Conservation (phyloP, 1,284 basidiomycete species). For the Trichosporon sp. region DNA sequence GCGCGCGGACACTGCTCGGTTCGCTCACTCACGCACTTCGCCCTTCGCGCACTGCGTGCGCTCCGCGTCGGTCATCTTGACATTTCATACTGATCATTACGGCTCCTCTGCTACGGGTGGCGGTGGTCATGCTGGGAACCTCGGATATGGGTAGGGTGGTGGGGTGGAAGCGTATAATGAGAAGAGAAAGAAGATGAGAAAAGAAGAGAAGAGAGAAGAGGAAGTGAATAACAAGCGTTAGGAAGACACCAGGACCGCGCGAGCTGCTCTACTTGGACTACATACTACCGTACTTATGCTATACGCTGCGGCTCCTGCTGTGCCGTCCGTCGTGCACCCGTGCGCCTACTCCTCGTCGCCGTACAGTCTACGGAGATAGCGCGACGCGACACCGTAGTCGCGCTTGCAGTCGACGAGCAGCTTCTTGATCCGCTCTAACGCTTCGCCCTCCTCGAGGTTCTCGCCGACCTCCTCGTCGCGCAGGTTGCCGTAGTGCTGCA, state of each 20-base stretch:
- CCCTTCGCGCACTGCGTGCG: too few relatives aligned
- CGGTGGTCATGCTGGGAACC: not conserved
- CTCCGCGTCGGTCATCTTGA: not conserved
- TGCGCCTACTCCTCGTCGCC: conserved; percentile 26
- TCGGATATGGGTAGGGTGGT: not conserved
- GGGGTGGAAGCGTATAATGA: not conserved
- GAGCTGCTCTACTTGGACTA: not conserved
- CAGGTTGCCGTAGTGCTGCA: conserved; percentile 73
- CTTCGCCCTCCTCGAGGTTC: conserved; percentile 57
- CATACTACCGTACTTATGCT: not conserved
- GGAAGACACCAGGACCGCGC: not conserved
- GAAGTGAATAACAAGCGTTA: not conserved
- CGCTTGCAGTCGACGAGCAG: conserved; percentile 57
- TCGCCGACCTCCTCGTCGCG: conserved; percentile 50
- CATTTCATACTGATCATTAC: not conserved
- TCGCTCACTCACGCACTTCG: too few relatives aligned
- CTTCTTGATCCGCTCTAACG: conserved; percentile 60
- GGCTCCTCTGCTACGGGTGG: not conserved
- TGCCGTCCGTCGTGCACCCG: not conserved
- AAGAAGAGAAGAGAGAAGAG: not conserved
- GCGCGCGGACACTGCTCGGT: too few relatives aligned
- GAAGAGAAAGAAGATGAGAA: not conserved
- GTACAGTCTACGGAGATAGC: conserved; percentile 57
- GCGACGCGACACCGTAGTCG: conserved; percentile 59
- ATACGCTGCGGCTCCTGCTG: not conserved